These are phyloP conservation scores for Agaricus sinodeliciosus DNA, from an alignment of 768 basidiomycete genomes.

Conservation along the genomic window DNA sequence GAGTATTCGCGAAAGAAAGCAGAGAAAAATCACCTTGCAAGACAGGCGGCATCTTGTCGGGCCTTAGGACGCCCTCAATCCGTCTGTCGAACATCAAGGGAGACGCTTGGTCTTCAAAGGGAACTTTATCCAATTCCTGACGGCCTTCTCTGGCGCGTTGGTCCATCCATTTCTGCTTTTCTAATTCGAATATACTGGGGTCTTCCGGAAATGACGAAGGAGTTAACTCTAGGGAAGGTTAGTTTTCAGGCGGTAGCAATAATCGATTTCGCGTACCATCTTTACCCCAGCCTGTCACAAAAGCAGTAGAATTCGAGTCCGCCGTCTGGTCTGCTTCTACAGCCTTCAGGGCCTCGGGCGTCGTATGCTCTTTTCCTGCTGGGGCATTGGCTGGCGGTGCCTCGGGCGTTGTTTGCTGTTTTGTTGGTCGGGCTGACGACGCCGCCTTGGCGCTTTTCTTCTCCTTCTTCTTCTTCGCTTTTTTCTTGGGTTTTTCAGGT, in stretches of 20 bases:
- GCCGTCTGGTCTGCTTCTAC: background rate
- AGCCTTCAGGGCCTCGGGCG: background rate
- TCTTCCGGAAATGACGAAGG: background rate
- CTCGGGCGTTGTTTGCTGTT: too few relatives aligned
- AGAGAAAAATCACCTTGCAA: constrained; percentile 32
- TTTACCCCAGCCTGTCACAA: background rate
- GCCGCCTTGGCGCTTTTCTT: too few relatives aligned
- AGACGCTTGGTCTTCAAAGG: background rate
- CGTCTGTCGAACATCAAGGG: background rate
- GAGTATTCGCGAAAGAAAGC: background rate
- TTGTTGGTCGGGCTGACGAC: too few relatives aligned
- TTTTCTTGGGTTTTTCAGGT: background rate
- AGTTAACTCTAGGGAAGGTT: background rate
- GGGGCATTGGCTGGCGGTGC: too few relatives aligned
- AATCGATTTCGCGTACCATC: background rate
- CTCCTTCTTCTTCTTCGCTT: background rate
- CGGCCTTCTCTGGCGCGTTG: background rate
- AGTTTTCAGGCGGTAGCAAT: background rate
- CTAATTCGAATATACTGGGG: background rate
- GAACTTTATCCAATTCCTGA: background rate
- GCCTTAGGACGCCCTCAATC: constrained; percentile 9
- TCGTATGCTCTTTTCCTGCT: background rate
- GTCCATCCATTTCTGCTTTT: background rate
- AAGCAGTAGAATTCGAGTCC: background rate
- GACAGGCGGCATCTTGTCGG: background rate